Percentiles rank a stretch among this genome's conserved stretches.
phyloP scores from a whole-genome alignment of 768 basidiomycete species.

The Clathrus columnatus region DNA sequence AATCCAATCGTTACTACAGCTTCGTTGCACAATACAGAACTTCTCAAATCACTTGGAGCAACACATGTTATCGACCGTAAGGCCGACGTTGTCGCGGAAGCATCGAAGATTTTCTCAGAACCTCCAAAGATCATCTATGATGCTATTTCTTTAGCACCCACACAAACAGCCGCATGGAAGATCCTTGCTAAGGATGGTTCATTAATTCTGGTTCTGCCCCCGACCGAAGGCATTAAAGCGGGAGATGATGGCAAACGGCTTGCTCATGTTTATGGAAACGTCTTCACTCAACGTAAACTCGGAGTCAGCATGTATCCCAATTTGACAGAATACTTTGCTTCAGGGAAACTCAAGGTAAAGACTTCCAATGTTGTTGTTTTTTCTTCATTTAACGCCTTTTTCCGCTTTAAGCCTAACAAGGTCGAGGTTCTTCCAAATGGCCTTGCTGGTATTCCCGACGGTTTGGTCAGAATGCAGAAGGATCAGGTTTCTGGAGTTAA shows the following conservation, averaged over 20 bases:
- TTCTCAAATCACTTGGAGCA: slow-evolving; percentile 27
- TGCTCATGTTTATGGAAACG: slow-evolving; percentile 5
- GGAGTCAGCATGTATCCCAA: slow-evolving; percentile 7
- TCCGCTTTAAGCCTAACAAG: slow-evolving; percentile 27
- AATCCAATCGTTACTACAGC: slow-evolving; percentile 27
- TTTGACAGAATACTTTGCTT: not conserved
- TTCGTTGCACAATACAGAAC: slow-evolving; percentile 27
- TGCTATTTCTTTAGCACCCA: slow-evolving; percentile 27
- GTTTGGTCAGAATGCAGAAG: slow-evolving; percentile 27
- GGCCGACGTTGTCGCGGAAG: not conserved
- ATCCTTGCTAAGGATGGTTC: slow-evolving; percentile 30
- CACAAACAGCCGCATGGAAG: slow-evolving; percentile 30
- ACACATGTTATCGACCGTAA: slow-evolving; percentile 27
- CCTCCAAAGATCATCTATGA: slow-evolving; percentile 23
- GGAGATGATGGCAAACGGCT: slow-evolving; percentile 10
- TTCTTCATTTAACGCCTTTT: not conserved
- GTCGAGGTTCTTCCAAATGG: slow-evolving; percentile 35
- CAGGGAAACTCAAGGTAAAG: not conserved
- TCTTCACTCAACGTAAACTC: slow-evolving; percentile 11
- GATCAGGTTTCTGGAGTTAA: slow-evolving; percentile 36
- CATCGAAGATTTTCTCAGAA: slow-evolving; percentile 14
- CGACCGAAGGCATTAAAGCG: not conserved
- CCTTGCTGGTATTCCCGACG: slow-evolving; percentile 28
- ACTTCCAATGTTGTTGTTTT: not conserved
- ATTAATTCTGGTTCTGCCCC: slow-evolving; percentile 14